Evolutionary conservation across 805 yeast genomes (phyloP), one percentile per base, ranked within the genome.

Genomic region (Candida arabinofermentans): DNA sequence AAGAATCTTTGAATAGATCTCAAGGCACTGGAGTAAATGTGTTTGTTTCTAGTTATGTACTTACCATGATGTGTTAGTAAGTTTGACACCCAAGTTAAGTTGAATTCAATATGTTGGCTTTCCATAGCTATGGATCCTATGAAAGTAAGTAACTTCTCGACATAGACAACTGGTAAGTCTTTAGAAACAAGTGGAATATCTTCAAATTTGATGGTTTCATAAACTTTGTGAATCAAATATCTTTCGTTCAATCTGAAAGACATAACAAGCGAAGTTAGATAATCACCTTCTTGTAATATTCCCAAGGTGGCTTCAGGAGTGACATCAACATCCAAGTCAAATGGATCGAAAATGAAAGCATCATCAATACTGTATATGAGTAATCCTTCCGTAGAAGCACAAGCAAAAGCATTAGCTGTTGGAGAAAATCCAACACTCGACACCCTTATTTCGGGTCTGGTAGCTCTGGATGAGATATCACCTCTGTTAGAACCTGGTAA

Each of bases 371-470:
- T 83, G 60, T 77, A 93, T 1, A 93, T 70, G 42, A 89, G 68
- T 35, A 93, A 67, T 8, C 99, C 99, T 61, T 91, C 98, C 0
- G 99, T 93, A 0, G 96, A 82, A 0, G 96, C 93, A 32, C 95
- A 96, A 1, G 96, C 93, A 71, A 93, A 93, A 26, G 95, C 80
- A 17, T 83, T 72, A 2, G 95, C 84, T 0, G 96, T 83, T 16
- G 99, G 99, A 2, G 96, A 86, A 57, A 90, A 93, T 51, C 73
- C 75, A 23, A 93, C 73, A 3, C 83, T 70, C 2, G 87, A 78
- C 4, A 90, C 89, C 55, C 95, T 70, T n/a, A 93, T 74, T 51
- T 81, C 95, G 0, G 96, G 93, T 49, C 89, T 76, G 1, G 79
- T 71, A 38, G 77, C 75, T 53, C 97, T 74, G 8, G 80, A 75